A percentile compares a stretch with the other conserved stretches of the same genome.
phyloP scores from a whole-genome alignment of 305 asterid genomes.

The Nicotiana rustica region DNA sequence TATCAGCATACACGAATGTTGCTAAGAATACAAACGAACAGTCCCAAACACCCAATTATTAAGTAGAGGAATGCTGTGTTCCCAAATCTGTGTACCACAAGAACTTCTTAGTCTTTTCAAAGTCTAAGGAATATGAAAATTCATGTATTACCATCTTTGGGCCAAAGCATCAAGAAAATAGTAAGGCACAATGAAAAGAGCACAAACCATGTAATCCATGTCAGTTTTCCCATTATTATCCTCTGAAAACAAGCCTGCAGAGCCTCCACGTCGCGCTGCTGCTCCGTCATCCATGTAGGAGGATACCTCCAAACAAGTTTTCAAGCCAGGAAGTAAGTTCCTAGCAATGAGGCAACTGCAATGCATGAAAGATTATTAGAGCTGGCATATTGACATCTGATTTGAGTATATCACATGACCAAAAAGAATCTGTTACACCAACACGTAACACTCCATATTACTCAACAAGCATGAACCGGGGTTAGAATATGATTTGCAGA shows the following conservation, averaged over 20 bases:
- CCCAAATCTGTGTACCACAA: neutral
- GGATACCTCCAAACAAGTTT: conserved; percentile 91
- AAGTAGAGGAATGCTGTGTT: neutral
- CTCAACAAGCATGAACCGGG: neutral
- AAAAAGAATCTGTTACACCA: conserved; percentile 28
- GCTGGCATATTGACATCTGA: conserved; percentile 21
- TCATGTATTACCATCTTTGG: conserved; percentile 9
- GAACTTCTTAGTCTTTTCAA: neutral
- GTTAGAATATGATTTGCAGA: neutral
- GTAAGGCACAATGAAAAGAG: conserved; percentile 34
- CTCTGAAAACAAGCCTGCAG: conserved; percentile 60
- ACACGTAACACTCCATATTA: neutral
- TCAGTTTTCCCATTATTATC: conserved; percentile 62
- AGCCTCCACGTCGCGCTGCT: conserved; percentile 59
- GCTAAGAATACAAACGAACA: neutral
- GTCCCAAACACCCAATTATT: conserved; percentile 17
- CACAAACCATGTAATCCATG: conserved; percentile 71
- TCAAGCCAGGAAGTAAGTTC: conserved; percentile 92
- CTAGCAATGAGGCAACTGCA: conserved; percentile 95
- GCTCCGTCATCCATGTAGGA: conserved; percentile 80
- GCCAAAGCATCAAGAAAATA: conserved; percentile 25
- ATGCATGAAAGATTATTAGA: conserved; percentile 45
- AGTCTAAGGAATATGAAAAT: neutral
- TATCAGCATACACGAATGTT: neutral
- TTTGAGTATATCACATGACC: neutral